Percentiles rank a stretch among this genome's conserved stretches.
Conservation (phyloP, 2,329 filamentous ascomycete genomes). For the Pseudocercospora macadamiae region DNA sequence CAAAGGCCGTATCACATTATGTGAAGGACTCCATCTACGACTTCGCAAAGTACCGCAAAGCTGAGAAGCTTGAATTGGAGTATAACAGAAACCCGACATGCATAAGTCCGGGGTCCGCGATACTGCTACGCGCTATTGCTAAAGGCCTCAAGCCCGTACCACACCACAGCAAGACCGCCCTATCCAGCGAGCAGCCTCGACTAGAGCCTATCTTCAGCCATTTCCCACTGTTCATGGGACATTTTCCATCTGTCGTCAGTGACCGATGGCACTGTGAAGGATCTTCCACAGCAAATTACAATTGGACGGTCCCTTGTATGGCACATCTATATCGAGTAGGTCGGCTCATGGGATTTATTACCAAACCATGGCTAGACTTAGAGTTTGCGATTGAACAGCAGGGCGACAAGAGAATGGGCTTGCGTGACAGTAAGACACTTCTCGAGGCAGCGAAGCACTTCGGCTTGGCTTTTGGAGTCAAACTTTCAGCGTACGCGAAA, state of each 20-base stretch:
- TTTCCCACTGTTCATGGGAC: neutral
- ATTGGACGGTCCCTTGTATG: neutral
- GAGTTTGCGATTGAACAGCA: neutral
- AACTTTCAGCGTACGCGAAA: neutral
- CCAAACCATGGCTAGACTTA: neutral
- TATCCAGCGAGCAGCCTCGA: neutral
- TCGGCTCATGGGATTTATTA: neutral
- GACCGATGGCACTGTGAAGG: neutral
- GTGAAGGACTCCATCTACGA: neutral
- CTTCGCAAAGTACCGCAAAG: neutral
- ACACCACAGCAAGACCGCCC: neutral
- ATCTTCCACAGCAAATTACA: neutral
- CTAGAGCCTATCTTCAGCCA: neutral
- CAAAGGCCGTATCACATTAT: neutral
- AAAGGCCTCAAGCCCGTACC: neutral
- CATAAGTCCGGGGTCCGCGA: neutral
- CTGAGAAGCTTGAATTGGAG: neutral
- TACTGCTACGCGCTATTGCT: neutral
- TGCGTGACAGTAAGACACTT: neutral
- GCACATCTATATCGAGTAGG: neutral
- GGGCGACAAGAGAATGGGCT: neutral
- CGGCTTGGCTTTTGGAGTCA: neutral
- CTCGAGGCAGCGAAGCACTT: neutral
- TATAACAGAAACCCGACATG: neutral
- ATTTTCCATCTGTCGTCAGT: neutral